Evolutionary conservation across 2,329 filamentous ascomycete genomes (phyloP), one percentile per base, ranked within the genome.

Genomic region (Alternaria ethzedia): DNA sequence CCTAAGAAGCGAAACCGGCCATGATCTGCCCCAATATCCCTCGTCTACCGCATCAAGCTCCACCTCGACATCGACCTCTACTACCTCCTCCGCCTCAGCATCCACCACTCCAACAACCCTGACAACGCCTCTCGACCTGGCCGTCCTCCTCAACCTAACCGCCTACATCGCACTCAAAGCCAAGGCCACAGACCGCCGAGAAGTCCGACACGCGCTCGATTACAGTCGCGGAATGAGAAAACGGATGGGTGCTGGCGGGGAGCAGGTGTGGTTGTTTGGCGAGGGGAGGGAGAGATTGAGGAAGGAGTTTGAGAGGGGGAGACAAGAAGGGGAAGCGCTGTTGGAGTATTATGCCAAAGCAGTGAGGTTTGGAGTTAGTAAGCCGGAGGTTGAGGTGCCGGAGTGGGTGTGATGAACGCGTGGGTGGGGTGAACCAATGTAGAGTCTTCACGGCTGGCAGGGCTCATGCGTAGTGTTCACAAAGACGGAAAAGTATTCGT

Each of bases 281-380:
- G 6, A 15, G 5, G 69, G 61, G 21, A 58, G 64, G 43, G 64
- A 55, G 45, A 65, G 17, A 62, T 41, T 75, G 55, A 62, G 61
- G 46, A 64, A 36, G 2, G 68, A 66, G 62, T 74, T 66, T 59
- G 66, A 36, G 17, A 63, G 54, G 57, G 59, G 54, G n/a, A 52
- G 70, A 45, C 28, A 5, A 2, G 70, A 70, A 30, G 49, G 70
- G 5, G 67, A 71, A 11, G 60, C 49, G 5, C 20, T 76, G 59
- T 45, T 75, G 36, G 70, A 71, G 60, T 73, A 72, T 59, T 72
- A 73, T 64, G 66, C 59, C 30, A 73, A 71, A 65, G 65, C 68
- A 21, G 64, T 75, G 28, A 60, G 65, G 52, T 67, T 74, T 59
- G 69, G 65, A 51, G 69, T 63, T 21, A 66, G 64, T 62, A 70